Percentiles rank a stretch among this genome's conserved stretches.
Evolutionary conservation across 306 rosid genomes (phyloP).

Genomic region (Cicer pinnatifidum): DNA sequence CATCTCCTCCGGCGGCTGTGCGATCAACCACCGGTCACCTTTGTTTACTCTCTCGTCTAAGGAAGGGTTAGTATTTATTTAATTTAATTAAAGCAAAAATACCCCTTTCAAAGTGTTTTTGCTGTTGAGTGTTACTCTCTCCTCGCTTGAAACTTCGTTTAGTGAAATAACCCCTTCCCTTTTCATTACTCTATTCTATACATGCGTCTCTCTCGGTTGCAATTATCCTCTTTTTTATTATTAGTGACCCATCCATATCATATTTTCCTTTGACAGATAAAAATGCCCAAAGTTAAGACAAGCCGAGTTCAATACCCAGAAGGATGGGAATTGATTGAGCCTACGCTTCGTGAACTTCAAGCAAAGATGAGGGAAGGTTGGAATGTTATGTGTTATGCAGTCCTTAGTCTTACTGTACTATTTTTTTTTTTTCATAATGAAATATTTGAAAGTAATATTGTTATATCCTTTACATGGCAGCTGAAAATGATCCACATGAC

Average conservation of each 20-base stretch:
- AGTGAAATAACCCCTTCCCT: neutral
- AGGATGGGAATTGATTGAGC: constrained; percentile 96
- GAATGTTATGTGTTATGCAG: constrained; percentile 1
- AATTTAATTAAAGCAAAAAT: too few relatives aligned
- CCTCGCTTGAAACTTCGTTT: too few relatives aligned
- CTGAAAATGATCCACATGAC: constrained; percentile 69
- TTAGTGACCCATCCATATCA: constrained; percentile 14
- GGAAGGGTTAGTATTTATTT: neutral
- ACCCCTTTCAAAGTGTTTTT: too few relatives aligned
- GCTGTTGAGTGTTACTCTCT: too few relatives aligned
- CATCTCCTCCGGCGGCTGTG: neutral
- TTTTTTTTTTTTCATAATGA: constrained; percentile 8
- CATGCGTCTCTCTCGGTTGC: neutral
- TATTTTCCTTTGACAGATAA: constrained; percentile 43
- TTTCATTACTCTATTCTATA: neutral
- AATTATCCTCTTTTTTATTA: neutral
- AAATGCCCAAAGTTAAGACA: constrained; percentile 94
- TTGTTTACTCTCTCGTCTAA: neutral
- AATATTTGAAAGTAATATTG: constrained; percentile 32
- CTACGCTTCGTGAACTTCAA: constrained; percentile 88
- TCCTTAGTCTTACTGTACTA: neutral
- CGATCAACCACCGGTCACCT: neutral
- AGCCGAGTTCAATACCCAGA: constrained; percentile 87
- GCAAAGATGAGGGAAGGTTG: constrained; percentile 97
- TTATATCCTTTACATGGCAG: constrained; percentile 49